These are phyloP conservation scores for Boletellus ananiceps DNA, from an alignment of 768 basidiomycete genomes.

Conservation along the genomic window DNA sequence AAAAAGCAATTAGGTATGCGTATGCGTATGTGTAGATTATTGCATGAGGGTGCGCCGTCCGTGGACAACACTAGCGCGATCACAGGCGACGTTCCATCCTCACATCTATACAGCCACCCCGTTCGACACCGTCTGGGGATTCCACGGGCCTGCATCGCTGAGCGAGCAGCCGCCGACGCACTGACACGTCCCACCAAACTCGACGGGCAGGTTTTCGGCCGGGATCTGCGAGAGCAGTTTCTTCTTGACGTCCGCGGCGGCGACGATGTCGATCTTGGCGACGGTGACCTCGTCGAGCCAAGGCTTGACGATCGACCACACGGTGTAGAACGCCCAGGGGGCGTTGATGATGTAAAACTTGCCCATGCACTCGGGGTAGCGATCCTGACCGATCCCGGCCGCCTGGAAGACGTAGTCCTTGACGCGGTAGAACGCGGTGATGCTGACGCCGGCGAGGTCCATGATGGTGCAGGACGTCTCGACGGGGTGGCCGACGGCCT, in stretches of 20 bases:
- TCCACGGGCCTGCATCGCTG: slow-evolving; percentile 94
- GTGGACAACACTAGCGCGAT: not conserved
- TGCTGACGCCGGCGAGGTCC: slow-evolving; percentile 69
- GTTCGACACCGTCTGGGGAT: slow-evolving; percentile 27
- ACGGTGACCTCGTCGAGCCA: slow-evolving; percentile 97
- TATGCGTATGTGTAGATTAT: slow-evolving; percentile 30
- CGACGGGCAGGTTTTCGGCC: slow-evolving; percentile 74
- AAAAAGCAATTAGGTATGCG: slow-evolving; percentile 27
- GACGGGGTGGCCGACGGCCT: slow-evolving; percentile 73
- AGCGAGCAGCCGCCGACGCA: slow-evolving; percentile 80
- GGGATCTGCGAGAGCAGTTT: slow-evolving; percentile 80
- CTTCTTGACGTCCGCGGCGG: slow-evolving; percentile 60
- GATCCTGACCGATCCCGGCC: slow-evolving; percentile 77
- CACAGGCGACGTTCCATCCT: too few species aligned
- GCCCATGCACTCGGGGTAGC: slow-evolving; percentile 94
- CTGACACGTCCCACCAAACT: slow-evolving; percentile 78
- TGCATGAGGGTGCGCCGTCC: not conserved
- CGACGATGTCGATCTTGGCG: slow-evolving; percentile 87
- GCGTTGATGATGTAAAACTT: slow-evolving; percentile 99
- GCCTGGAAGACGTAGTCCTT: slow-evolving; percentile 86
- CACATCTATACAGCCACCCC: slow-evolving; percentile 20
- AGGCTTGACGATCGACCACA: slow-evolving; percentile 85
- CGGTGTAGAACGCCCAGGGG: slow-evolving; percentile 85
- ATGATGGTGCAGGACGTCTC: slow-evolving; percentile 98
- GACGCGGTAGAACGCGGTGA: slow-evolving; percentile 83